phyloP scores from a whole-genome alignment of 345 rosid species.

The Eucalyptus marginata region DNA sequence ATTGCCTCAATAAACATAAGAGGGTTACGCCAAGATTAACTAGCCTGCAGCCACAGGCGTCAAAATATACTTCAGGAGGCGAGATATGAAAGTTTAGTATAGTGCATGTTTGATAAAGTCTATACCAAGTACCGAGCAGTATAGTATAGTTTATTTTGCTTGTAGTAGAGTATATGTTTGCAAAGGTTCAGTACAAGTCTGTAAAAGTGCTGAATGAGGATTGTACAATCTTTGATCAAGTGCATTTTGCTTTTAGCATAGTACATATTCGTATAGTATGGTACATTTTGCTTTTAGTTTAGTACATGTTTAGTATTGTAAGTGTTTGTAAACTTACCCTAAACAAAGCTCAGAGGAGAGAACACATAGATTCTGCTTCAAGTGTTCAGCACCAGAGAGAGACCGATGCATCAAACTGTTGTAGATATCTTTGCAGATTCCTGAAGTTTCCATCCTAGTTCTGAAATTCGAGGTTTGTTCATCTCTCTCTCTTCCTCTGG shows the following conservation, averaged over 20 bases:
- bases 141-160: background rate
- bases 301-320: background rate
- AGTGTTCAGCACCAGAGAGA: background rate
- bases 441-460: background rate
- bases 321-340: background rate
- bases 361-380: background rate
- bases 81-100: background rate
- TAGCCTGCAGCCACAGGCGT: background rate
- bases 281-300: background rate
- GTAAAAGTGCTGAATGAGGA: background rate
- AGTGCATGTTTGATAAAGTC: background rate
- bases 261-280: too few species aligned
- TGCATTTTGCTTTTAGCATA: background rate
- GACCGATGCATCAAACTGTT: background rate
- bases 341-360: background rate
- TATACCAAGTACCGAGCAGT: background rate
- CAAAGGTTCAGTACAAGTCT: too few species aligned
- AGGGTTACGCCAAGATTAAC: background rate
- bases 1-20: background rate
- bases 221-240: background rate
- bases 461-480: background rate
- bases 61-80: background rate
- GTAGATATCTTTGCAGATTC: background rate
- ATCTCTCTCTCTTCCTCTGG: background rate
- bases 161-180: background rate